Percentiles rank a stretch among this genome's conserved stretches.
These are phyloP conservation scores for Schrenkiella parvula DNA, from an alignment of 345 rosid species.

Conservation along the genomic window DNA sequence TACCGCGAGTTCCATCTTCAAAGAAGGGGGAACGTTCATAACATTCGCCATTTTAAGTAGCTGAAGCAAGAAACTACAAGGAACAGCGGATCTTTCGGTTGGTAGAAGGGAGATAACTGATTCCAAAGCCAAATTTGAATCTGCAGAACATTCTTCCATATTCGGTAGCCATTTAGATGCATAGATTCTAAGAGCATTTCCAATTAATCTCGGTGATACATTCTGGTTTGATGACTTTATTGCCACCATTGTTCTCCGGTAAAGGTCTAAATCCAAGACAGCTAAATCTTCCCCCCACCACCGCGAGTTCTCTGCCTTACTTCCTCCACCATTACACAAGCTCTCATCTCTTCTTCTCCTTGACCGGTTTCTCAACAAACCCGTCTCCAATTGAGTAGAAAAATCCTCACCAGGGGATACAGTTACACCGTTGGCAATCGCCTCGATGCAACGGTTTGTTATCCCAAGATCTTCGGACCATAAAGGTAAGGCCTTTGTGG, in stretches of 20 bases:
- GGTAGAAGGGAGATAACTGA: slow-evolving; percentile 77
- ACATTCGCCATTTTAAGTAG: slow-evolving; percentile 64
- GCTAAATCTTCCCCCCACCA: slow-evolving; percentile 99
- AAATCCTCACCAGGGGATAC: slow-evolving; percentile 54
- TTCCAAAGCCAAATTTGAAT: slow-evolving; percentile 66
- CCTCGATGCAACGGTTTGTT: slow-evolving; percentile 75
- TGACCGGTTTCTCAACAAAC: slow-evolving; percentile 75
- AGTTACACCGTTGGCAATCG: slow-evolving; percentile 55
- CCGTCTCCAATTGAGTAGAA: slow-evolving; percentile 16
- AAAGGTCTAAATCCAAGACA: slow-evolving; percentile 75
- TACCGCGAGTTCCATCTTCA: slow-evolving; percentile 70
- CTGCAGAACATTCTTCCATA: slow-evolving; percentile 37
- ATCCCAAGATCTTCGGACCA: slow-evolving; percentile 89
- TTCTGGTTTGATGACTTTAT: slow-evolving; percentile 63
- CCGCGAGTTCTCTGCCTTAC: slow-evolving; percentile 40
- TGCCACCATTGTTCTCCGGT: slow-evolving; percentile 73
- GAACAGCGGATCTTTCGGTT: slow-evolving; percentile 52
- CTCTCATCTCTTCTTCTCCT: slow-evolving; percentile 64
- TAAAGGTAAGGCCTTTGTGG: slow-evolving; percentile 57
- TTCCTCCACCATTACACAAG: slow-evolving; percentile 74
- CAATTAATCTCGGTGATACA: slow-evolving; percentile 53
- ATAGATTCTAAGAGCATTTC: slow-evolving; percentile 75
- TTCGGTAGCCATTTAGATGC: slow-evolving; percentile 70
- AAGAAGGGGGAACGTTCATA: slow-evolving; percentile 50
- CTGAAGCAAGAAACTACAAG: slow-evolving; percentile 76